Evolutionary conservation across 225 moss, liverwort and hornwort genomes (phyloP), one percentile per base, ranked within the genome.

Genomic region (Bryoerythrophyllum caledonicum): DNA sequence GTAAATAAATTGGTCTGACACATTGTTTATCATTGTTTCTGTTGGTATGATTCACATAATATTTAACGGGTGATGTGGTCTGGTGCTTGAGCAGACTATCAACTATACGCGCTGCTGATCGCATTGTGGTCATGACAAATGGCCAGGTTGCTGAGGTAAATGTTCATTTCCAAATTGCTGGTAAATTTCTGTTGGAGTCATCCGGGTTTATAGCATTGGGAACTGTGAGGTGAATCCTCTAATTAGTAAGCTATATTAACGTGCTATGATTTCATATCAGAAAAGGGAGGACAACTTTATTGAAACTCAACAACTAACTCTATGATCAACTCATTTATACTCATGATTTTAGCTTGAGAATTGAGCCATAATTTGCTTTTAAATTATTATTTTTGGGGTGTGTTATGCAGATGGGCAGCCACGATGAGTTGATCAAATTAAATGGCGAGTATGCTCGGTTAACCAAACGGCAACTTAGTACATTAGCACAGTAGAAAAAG

Each of bases 51-150:
- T n/a, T 43, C 24, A 3, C 28, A 51, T 76, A 9, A 44, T 71
- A 35, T 68, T 60, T 35, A 27, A 79, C 32, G 41, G 10, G 44
- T 52, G 38, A 23, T 58, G 41, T 78, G 70, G 23, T 76, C 27
- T 74, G 56, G 27, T 79, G 10, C 74, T 56, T 57, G 72, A 34
- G 68, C 89, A 96, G 96, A 79, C 75, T 96, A 56, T 96, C 96
- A 74, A 96, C 96, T 76, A 92, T 94, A 77, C 84, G 87, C 67
- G 91, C 94, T 80, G 96, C 94, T 41, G 85, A 91, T 86, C 90
- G 94, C 68, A 96, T 96, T 84, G 92, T 96, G 79, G 96, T 96
- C 63, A 96, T 96, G 96, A 89, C 88, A 72, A 88, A 96, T 78
- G 96, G 96, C 48, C 87, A 89, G 75, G 90, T 96, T 81, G 76